Base-by-base conservation (phyloP, 805 yeast species). In the Myxozyma monticola region DNA sequence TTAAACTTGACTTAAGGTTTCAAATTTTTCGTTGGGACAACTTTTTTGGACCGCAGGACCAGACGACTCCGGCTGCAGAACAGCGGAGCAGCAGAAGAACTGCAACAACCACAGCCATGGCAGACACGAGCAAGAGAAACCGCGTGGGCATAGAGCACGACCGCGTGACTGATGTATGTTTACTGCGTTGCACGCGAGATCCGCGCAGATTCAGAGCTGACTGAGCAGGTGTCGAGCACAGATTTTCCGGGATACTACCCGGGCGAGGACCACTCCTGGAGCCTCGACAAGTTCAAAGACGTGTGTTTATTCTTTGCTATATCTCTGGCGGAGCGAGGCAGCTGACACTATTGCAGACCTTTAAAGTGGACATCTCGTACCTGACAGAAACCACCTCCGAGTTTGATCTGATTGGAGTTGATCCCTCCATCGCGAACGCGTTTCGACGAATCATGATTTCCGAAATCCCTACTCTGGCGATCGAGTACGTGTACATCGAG, bases 391-490 rank as follows among this genome's bases (percentile, higher is more conserved):
- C 37, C 12, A 71, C 75, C 26, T 88, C 91, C 49, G 88, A 88
- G 68, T 93, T 93, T 63, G 99, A 93, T 68, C 74, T 93, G 57
- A 71, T 86, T 50, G 84, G 88, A 62, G 71, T 90, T 44, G 99
- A 93, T 68, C 86, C 98, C 1, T 87, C 98, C 10, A 74, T 93
- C 50, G 90, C 98, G 38, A 93, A 93, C 72, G 97, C 99, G 0
- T 89, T 91, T 71, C 84, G 99, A 66, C 84, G 99, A 65, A 86
- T 93, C 62, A 90, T 93, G 98, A 83, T 93, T 48, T 80, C 97
- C 0, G 99, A 93, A 68, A 96, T 93, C 35, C 99, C 99, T 18
- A 79, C 93, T 1, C 95, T 91, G 40, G 98, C 99, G 14, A 85
- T 96, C 20, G 99, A 93, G 69, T 81, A 87, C 56, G 88, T 93